These are phyloP conservation scores for Trichoderma sp. DNA, from an alignment of 2,329 filamentous ascomycete species.

Conservation along the genomic window DNA sequence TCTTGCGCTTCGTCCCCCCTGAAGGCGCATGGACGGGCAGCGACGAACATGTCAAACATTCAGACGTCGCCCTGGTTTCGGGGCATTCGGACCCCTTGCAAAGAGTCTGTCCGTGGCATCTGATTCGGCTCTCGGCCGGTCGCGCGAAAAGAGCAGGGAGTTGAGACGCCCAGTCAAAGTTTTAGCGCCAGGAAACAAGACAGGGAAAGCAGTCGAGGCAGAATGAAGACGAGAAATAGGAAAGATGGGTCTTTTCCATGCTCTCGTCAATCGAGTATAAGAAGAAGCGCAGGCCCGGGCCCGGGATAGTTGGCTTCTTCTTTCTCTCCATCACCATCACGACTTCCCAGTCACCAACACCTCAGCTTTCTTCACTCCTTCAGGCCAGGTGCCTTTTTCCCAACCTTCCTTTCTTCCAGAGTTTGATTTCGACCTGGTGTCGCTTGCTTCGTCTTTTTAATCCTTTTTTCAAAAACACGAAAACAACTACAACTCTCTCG, in stretches of 20 bases:
- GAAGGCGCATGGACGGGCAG: neutral
- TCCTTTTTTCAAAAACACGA: neutral
- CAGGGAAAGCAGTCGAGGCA: neutral
- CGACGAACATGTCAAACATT: slow-evolving; percentile 9
- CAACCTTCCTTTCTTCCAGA: slow-evolving; percentile 22
- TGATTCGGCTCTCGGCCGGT: slow-evolving; percentile 9
- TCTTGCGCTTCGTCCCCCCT: too few relatives aligned
- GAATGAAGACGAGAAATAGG: neutral
- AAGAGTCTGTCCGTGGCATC: neutral
- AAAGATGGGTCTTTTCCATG: neutral
- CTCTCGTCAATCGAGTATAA: slow-evolving; percentile 15
- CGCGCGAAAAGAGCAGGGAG: neutral
- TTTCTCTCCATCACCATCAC: slow-evolving; percentile 18
- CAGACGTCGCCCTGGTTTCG: slow-evolving; percentile 19
- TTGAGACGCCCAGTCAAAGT: slow-evolving; percentile 4
- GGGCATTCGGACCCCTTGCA: neutral
- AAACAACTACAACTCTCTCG: slow-evolving; percentile 22
- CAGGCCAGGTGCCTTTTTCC: slow-evolving; percentile 26
- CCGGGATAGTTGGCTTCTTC: neutral
- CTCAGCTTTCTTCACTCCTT: neutral
- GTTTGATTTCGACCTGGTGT: slow-evolving; percentile 26
- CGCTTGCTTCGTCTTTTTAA: slow-evolving; percentile 21
- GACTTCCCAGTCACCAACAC: slow-evolving; percentile 19
- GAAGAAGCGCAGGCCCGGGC: neutral
- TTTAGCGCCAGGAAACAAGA: slow-evolving; percentile 9